Percentiles rank a stretch among this genome's conserved stretches.
phyloP scores from a whole-genome alignment of 345 rosid genomes.

The Hirschfeldia incana region DNA sequence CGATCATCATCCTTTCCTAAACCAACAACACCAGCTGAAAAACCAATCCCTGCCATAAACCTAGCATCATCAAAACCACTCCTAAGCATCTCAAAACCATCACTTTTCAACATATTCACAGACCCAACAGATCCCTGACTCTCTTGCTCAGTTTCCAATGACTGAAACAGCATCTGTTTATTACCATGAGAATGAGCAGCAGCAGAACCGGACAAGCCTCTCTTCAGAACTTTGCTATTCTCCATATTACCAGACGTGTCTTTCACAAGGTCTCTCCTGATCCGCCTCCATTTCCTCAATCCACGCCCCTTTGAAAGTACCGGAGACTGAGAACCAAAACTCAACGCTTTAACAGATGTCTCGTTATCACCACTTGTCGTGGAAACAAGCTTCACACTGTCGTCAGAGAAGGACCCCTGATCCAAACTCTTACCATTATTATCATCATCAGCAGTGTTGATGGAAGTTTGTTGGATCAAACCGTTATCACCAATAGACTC shows the following conservation, averaged over 20 bases:
- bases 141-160: slow-evolving; percentile 41
- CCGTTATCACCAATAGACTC: slow-evolving; percentile 67
- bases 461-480: slow-evolving; percentile 23
- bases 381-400: slow-evolving; percentile 32
- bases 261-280: slow-evolving; percentile 64
- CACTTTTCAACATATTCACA: slow-evolving; percentile 37
- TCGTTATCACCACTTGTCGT: background rate
- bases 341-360: slow-evolving; percentile 17
- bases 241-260: slow-evolving; percentile 48
- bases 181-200: slow-evolving; percentile 39
- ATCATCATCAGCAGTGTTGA: slow-evolving; percentile 25
- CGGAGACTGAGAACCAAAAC: slow-evolving; percentile 44
- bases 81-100: slow-evolving; percentile 39
- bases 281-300: slow-evolving; percentile 85
- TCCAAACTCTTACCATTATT: slow-evolving; percentile 27
- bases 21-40: slow-evolving; percentile 48
- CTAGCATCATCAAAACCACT: slow-evolving; percentile 32
- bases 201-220: slow-evolving; percentile 51
- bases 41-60: slow-evolving; percentile 45
- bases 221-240: slow-evolving; percentile 59
- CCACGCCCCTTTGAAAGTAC: slow-evolving; percentile 60
- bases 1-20: slow-evolving; percentile 67
- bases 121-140: slow-evolving; percentile 55
- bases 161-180: slow-evolving; percentile 38
- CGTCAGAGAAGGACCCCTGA: slow-evolving; percentile 35